Conservation (phyloP, 768 basidiomycete species). For the Boletus sensibilis region DNA sequence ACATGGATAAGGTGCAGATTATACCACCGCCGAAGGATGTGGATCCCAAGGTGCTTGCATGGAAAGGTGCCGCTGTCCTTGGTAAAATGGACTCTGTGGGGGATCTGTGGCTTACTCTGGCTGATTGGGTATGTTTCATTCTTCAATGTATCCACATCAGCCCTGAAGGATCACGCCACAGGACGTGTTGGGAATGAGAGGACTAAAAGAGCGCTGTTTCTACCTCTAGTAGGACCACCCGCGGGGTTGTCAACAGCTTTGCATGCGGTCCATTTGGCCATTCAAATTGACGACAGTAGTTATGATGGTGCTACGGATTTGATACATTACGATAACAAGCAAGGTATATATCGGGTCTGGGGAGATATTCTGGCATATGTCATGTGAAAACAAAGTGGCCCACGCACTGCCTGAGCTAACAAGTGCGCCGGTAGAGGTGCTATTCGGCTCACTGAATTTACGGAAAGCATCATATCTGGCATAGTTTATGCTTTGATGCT, state of each 20-base stretch:
- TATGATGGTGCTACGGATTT: background rate
- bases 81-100: conserved; percentile 87
- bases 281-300: background rate
- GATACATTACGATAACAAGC: conserved; percentile 19
- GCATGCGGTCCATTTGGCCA: background rate
- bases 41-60: conserved; percentile 84
- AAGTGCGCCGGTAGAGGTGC: background rate
- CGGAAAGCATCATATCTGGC: conserved; percentile 17
- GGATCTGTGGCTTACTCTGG: conserved; percentile 84
- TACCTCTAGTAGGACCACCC: conserved; percentile 49
- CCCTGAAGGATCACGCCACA: conserved; percentile 31
- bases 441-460: conserved; percentile 7
- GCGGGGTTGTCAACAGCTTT: background rate
- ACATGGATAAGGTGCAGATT: conserved; percentile 87
- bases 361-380: background rate
- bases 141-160: background rate
- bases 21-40: conserved; percentile 94
- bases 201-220: conserved; percentile 79
- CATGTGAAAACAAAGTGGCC: conserved; percentile 5
- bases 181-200: conserved; percentile 79
- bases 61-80: conserved; percentile 93
- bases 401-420: conserved; percentile 4
- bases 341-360: background rate
- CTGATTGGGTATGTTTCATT: conserved; percentile 74
- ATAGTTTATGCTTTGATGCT: conserved; percentile 19